These are phyloP conservation scores for Camellia sinensis DNA, from an alignment of 148 eudicot species.

Conservation along the genomic window DNA sequence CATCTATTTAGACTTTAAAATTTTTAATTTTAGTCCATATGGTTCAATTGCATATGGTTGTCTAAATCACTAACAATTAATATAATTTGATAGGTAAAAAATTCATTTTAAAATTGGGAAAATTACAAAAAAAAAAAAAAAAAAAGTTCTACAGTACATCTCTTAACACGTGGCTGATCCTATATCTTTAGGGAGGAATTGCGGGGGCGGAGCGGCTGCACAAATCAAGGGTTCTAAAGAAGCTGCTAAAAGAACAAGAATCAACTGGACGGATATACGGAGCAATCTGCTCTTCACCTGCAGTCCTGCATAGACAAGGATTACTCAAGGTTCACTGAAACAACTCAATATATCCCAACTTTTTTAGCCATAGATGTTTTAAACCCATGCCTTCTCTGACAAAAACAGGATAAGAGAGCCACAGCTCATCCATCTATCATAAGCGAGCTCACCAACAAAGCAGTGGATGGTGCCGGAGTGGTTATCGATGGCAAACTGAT, in stretches of 20 bases:
- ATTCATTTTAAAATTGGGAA: too few relatives aligned
- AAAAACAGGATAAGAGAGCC: conserved; percentile 58
- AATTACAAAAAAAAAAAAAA: too few relatives aligned
- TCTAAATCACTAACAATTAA: too few relatives aligned
- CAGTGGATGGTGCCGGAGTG: conserved; percentile 48
- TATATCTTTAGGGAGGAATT: conserved; percentile 54
- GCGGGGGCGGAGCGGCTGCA: conserved; percentile 55
- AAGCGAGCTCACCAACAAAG: conserved; percentile 27
- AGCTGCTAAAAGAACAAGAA: conserved; percentile 79
- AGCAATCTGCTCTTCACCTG: conserved; percentile 60
- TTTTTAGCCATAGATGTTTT: not conserved
- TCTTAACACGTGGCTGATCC: conserved; percentile 2
- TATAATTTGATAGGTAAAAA: too few relatives aligned
- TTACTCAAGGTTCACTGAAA: conserved; percentile 58
- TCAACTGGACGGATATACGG: conserved; percentile 65
- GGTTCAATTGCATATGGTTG: too few relatives aligned
- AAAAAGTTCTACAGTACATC: not conserved
- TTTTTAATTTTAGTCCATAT: too few relatives aligned
- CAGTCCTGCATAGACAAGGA: conserved; percentile 66
- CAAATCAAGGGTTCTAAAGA: conserved; percentile 72
- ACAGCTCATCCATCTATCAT: conserved; percentile 51
- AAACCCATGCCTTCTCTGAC: conserved; percentile 5
- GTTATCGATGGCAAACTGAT: conserved; percentile 87
- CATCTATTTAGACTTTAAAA: too few relatives aligned
- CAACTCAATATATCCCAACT: not conserved